A percentile compares a stretch with the other conserved stretches of the same genome.
phyloP scores from a whole-genome alignment of 495 filamentous ascomycete genomes.

The Chaetomidium leptoderma region DNA sequence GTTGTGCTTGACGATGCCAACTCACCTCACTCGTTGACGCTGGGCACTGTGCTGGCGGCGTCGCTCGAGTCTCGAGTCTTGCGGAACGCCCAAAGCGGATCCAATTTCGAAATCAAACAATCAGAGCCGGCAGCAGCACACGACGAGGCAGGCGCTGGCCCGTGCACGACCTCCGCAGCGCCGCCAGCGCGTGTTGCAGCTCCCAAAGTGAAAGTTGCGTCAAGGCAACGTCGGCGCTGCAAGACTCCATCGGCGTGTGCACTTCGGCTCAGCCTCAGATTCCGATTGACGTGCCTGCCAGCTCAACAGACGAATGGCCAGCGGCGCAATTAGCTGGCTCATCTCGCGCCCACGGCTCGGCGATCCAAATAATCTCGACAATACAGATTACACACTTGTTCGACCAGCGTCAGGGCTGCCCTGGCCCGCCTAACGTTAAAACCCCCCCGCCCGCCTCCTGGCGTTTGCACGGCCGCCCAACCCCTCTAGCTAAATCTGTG shows the following conservation, averaged over 20 bases:
- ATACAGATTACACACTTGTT: neutral
- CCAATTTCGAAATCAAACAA: neutral
- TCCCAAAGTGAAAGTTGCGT: too few relatives aligned
- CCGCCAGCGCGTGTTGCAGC: too few relatives aligned
- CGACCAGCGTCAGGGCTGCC: neutral
- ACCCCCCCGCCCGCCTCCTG: too few relatives aligned
- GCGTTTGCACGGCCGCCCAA: slow-evolving; percentile 20
- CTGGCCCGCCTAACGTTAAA: too few relatives aligned
- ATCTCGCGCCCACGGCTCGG: neutral
- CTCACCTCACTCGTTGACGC: neutral
- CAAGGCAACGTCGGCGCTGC: neutral
- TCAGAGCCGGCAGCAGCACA: neutral
- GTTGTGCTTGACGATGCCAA: too few relatives aligned
- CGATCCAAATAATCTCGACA: neutral
- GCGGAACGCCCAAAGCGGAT: neutral
- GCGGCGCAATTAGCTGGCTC: slow-evolving; percentile 8
- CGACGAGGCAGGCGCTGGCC: neutral
- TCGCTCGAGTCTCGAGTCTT: too few relatives aligned
- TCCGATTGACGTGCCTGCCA: slow-evolving; percentile 4
- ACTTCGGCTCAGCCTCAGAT: slow-evolving; percentile 12
- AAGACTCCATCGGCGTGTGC: neutral
- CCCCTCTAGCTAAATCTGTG: slow-evolving; percentile 22
- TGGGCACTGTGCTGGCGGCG: slow-evolving; percentile 2
- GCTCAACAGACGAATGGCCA: neutral
- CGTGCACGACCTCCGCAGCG: neutral